phyloP scores from a whole-genome alignment of 2,329 filamentous ascomycete species.

The Colletotrichum sp. region DNA sequence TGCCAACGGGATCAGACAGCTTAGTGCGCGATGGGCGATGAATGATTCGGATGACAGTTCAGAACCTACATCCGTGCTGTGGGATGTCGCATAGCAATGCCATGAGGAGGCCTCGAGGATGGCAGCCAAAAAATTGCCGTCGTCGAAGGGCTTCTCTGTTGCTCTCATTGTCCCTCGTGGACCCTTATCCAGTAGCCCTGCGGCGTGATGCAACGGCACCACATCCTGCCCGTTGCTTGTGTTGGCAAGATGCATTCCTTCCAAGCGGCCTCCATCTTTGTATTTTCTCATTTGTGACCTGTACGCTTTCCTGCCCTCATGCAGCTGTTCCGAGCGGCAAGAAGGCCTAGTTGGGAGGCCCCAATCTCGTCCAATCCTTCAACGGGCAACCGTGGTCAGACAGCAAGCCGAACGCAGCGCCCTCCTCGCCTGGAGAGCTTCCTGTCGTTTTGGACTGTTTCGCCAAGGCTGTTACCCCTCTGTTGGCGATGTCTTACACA shows the following conservation, averaged over 20 bases:
- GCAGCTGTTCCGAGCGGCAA: neutral
- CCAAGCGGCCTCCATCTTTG: neutral
- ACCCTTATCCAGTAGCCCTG: neutral
- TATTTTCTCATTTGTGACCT: neutral
- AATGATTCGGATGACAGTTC: neutral
- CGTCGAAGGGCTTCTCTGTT: neutral
- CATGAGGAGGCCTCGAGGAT: neutral
- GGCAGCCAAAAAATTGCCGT: neutral
- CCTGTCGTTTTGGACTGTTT: neutral
- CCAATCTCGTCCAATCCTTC: neutral
- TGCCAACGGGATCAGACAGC: neutral
- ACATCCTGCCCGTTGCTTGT: neutral
- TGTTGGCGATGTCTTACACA: neutral
- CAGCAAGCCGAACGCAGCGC: neutral
- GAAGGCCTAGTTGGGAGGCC: neutral
- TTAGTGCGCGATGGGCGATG: neutral
- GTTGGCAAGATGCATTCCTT: neutral
- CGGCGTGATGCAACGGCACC: neutral
- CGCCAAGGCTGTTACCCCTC: conserved; percentile 1
- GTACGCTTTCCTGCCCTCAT: neutral
- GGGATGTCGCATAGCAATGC: neutral
- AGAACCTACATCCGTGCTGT: neutral
- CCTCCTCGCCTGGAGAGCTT: neutral
- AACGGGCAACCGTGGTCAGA: neutral
- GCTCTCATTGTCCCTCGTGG: neutral